These are phyloP conservation scores for Megacollybia platyphylla DNA, from an alignment of 1,284 basidiomycete genomes.

Conservation along the genomic window DNA sequence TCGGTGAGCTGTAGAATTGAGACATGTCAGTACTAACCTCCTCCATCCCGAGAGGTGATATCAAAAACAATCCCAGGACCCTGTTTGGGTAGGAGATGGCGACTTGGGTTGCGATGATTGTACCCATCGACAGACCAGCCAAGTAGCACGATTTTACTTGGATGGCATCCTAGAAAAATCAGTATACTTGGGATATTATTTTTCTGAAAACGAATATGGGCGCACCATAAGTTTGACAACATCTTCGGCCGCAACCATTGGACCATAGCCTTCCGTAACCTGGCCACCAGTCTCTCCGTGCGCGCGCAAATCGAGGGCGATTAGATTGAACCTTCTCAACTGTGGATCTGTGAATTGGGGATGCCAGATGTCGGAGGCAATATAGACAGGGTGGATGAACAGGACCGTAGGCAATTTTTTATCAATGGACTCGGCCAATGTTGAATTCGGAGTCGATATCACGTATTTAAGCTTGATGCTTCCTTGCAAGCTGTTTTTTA, in stretches of 20 bases:
- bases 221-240: slow-evolving; percentile 6
- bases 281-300: slow-evolving; percentile 7
- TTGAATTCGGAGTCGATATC: slow-evolving; percentile 6
- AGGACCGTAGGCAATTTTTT: slow-evolving; percentile 7
- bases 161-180: slow-evolving; percentile 5
- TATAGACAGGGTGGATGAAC: slow-evolving; percentile 8
- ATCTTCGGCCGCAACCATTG: slow-evolving; percentile 7
- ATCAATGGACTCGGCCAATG: slow-evolving; percentile 3
- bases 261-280: slow-evolving; percentile 4
- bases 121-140: slow-evolving; percentile 6
- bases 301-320: slow-evolving; percentile 7
- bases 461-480: slow-evolving; percentile 6
- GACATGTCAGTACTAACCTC: not conserved
- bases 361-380: slow-evolving; percentile 5
- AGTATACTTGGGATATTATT: not conserved
- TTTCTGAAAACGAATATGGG: not conserved
- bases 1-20: not conserved
- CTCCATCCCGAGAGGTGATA: slow-evolving; percentile 7
- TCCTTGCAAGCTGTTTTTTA: not conserved
- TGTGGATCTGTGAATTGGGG: slow-evolving; percentile 7
- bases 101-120: slow-evolving; percentile 6
- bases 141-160: slow-evolving; percentile 8
- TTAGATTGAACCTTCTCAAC: slow-evolving; percentile 8
- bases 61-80: slow-evolving; percentile 6
- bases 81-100: slow-evolving; percentile 6